phyloP scores from a whole-genome alignment of 208 protist genomes.

The Leishmania tropica region DNA sequence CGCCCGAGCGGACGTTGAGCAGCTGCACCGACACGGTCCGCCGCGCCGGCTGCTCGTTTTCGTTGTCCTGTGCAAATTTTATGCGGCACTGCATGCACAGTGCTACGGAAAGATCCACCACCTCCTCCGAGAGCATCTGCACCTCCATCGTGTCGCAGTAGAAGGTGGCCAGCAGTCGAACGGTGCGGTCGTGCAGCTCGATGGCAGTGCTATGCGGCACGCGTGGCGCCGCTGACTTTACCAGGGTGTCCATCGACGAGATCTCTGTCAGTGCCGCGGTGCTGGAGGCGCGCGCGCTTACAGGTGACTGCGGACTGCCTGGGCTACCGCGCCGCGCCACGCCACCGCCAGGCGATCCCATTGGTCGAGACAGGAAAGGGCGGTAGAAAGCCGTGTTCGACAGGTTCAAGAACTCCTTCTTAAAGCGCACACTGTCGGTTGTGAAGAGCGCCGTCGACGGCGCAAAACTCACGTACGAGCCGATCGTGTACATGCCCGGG shows the following conservation, averaged over 20 bases:
- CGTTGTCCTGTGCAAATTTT: slow-evolving; percentile 47
- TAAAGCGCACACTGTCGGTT: slow-evolving; percentile 51
- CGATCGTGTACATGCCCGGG: slow-evolving; percentile 78
- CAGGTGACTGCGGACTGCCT: slow-evolving; percentile 12
- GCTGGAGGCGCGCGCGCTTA: slow-evolving; percentile 4
- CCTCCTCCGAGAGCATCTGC: slow-evolving; percentile 72
- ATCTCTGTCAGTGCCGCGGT: slow-evolving; percentile 3
- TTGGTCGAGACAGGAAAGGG: slow-evolving; percentile 11
- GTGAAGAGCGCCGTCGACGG: slow-evolving; percentile 61
- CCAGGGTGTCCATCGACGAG: slow-evolving; percentile 8
- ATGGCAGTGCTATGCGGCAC: slow-evolving; percentile 8
- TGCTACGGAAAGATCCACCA: slow-evolving; percentile 55
- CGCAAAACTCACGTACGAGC: slow-evolving; percentile 86
- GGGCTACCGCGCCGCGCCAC: background rate
- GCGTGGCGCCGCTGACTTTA: background rate
- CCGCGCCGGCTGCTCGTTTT: slow-evolving; percentile 45
- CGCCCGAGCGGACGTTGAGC: slow-evolving; percentile 55
- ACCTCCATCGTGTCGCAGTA: slow-evolving; percentile 43
- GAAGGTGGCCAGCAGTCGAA: slow-evolving; percentile 42
- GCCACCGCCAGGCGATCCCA: background rate
- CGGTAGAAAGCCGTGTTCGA: slow-evolving; percentile 33
- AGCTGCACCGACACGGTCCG: slow-evolving; percentile 50
- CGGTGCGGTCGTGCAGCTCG: slow-evolving; percentile 30
- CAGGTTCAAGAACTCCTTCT: slow-evolving; percentile 64
- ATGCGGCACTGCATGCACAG: slow-evolving; percentile 47